Evolutionary conservation across 257 asterid genomes (phyloP).

Genomic region (Handroanthus guayacan): DNA sequence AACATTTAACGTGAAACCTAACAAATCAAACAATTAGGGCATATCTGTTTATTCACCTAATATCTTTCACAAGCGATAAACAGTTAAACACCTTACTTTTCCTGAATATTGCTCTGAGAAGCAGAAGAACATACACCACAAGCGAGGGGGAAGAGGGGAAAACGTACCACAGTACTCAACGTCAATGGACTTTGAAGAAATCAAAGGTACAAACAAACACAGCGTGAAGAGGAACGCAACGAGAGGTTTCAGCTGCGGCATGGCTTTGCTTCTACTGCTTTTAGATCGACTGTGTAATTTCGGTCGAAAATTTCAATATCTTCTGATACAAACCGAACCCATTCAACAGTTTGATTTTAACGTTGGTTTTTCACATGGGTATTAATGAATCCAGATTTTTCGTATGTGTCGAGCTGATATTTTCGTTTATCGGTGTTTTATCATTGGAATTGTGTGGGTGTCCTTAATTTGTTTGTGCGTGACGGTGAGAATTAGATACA

Average conservation of each 20-base stretch:
- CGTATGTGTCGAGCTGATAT: not conserved
- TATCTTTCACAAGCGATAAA: not conserved
- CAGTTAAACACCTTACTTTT: not conserved
- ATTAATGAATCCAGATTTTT: not conserved
- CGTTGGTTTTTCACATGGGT: not conserved
- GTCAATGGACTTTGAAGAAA: constrained; percentile 42
- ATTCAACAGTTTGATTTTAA: not conserved
- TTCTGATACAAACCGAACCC: not conserved
- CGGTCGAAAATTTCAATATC: not conserved
- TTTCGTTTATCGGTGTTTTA: too few species aligned
- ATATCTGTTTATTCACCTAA: not conserved
- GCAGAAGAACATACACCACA: too few species aligned
- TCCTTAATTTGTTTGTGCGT: too few species aligned
- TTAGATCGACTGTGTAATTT: not conserved
- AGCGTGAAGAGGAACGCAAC: constrained; percentile 37
- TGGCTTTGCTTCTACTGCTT: constrained; percentile 27
- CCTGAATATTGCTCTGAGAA: constrained; percentile 6
- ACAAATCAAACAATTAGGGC: not conserved
- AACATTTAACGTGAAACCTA: not conserved
- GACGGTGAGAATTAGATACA: too few species aligned
- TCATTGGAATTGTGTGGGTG: too few species aligned
- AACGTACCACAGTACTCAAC: constrained; percentile 24
- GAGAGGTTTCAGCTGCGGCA: constrained; percentile 33
- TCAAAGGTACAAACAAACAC: constrained; percentile 42
- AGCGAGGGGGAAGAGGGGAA: not conserved